phyloP scores from a whole-genome alignment of 495 filamentous ascomycete genomes.

The Trypethelium eluteriae region DNA sequence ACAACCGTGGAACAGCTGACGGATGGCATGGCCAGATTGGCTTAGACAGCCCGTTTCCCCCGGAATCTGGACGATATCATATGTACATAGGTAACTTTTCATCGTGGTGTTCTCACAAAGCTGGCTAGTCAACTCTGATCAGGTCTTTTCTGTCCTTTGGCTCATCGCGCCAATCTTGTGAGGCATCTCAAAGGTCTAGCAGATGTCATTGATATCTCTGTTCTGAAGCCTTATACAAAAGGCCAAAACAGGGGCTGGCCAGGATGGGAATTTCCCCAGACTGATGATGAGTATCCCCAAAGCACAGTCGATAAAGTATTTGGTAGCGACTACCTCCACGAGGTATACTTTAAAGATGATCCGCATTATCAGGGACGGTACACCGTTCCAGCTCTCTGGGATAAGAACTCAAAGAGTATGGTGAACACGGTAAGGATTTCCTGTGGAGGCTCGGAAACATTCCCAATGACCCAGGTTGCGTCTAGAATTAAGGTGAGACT shows the following conservation, averaged over 20 bases:
- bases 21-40: slow-evolving; percentile 42
- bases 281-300: slow-evolving; percentile 44
- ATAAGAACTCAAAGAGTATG: slow-evolving; percentile 41
- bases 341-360: slow-evolving; percentile 49
- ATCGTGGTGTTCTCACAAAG: background rate
- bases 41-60: slow-evolving; percentile 30
- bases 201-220: slow-evolving; percentile 29
- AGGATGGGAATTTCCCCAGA: slow-evolving; percentile 43
- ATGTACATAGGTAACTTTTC: slow-evolving; percentile 31
- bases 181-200: slow-evolving; percentile 32
- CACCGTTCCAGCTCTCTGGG: slow-evolving; percentile 51
- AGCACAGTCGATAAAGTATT: slow-evolving; percentile 48
- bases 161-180: slow-evolving; percentile 41
- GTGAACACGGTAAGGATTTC: slow-evolving; percentile 41
- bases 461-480: background rate
- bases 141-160: slow-evolving; percentile 51
- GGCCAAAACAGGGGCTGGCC: slow-evolving; percentile 41
- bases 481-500: background rate
- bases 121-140: slow-evolving; percentile 9
- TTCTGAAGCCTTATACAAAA: slow-evolving; percentile 40
- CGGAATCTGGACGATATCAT: slow-evolving; percentile 35
- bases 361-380: slow-evolving; percentile 47
- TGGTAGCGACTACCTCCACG: slow-evolving; percentile 42
- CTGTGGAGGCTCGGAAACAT: background rate
- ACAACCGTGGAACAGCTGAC: slow-evolving; percentile 28